A percentile compares a stretch with the other conserved stretches of the same genome.
phyloP scores from a whole-genome alignment of 305 asterid genomes.

The Andrographis paniculata region DNA sequence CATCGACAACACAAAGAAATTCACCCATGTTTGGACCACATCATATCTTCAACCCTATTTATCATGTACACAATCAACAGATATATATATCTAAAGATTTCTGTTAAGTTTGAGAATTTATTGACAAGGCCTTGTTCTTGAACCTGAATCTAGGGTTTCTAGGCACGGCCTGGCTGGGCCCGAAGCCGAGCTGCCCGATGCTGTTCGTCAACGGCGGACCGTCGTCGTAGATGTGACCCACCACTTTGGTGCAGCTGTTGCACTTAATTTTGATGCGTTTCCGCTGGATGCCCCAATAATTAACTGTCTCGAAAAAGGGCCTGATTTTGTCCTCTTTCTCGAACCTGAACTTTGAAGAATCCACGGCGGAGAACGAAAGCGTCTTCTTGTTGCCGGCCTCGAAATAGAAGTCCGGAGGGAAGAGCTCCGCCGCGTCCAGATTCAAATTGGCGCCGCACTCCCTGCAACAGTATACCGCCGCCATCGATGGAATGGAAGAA shows the following conservation, averaged over 20 bases:
- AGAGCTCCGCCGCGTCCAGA: slow-evolving; percentile 49
- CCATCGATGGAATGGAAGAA: slow-evolving; percentile 27
- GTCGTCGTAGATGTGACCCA: background rate
- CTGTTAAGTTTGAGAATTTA: slow-evolving; percentile 48
- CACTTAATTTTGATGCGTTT: slow-evolving; percentile 33
- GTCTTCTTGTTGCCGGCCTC: slow-evolving; percentile 89
- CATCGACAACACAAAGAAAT: no score
- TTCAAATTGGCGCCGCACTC: slow-evolving; percentile 76
- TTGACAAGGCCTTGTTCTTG: slow-evolving; percentile 49
- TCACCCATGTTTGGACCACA: no score
- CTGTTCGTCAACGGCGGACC: slow-evolving; percentile 48
- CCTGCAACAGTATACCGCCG: slow-evolving; percentile 64
- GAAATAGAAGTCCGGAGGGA: slow-evolving; percentile 76
- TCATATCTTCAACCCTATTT: no score
- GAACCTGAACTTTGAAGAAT: slow-evolving; percentile 19
- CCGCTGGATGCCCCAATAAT: background rate
- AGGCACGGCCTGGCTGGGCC: slow-evolving; percentile 88
- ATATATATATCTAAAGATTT: no score
- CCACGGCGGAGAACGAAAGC: slow-evolving; percentile 64
- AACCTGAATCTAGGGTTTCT: slow-evolving; percentile 85
- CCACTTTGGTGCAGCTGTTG: slow-evolving; percentile 15
- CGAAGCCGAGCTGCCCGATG: slow-evolving; percentile 81
- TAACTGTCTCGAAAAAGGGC: background rate
- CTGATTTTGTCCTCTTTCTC: slow-evolving; percentile 1
- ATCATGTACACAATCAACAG: no score